Evolutionary conservation across 2,329 filamentous ascomycete genomes (phyloP).

Genomic region (Aspergillus thermomutatus): DNA sequence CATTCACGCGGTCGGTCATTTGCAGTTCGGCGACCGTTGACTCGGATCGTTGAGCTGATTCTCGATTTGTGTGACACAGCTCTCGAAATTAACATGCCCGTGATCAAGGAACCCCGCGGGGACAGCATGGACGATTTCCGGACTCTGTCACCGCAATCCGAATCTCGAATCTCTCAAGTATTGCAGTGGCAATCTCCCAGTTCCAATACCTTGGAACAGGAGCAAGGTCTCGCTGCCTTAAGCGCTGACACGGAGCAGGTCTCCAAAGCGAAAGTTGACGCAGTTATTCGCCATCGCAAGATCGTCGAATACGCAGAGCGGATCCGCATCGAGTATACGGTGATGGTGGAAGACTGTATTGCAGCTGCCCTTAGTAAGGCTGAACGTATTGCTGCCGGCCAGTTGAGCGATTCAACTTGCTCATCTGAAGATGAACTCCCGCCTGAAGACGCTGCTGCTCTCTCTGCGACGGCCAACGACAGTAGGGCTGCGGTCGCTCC

Average conservation of each 20-base stretch:
- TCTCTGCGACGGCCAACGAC: constrained; percentile 3
- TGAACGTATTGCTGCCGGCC: constrained; percentile 78
- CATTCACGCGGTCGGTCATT: constrained; percentile 83
- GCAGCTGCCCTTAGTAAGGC: constrained; percentile 88
- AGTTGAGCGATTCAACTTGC: constrained; percentile 70
- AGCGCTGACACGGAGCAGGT: constrained; percentile 85
- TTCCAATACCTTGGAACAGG: constrained; percentile 85
- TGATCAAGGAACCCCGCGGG: constrained; percentile 77
- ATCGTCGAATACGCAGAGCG: constrained; percentile 96
- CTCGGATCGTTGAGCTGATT: constrained; percentile 89
- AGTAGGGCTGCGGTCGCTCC: constrained; percentile 6
- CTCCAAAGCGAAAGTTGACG: constrained; percentile 85
- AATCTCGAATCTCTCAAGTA: constrained; percentile 90
- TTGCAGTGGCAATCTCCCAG: constrained; percentile 95
- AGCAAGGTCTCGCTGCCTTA: constrained; percentile 82
- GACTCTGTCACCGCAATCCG: constrained; percentile 92
- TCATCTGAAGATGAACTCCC: constrained; percentile 56
- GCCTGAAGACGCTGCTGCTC: constrained; percentile 29
- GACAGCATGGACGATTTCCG: constrained; percentile 70
- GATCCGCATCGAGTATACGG: constrained; percentile 88
- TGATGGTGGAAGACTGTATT: constrained; percentile 93
- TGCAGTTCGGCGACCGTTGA: constrained; percentile 82
- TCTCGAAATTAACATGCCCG: constrained; percentile 88
- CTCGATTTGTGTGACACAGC: constrained; percentile 95
- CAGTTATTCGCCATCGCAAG: constrained; percentile 82